These are phyloP conservation scores for Physcomitrellopsis africana DNA, from an alignment of 225 moss, liverwort and hornwort genomes.

Conservation along the genomic window DNA sequence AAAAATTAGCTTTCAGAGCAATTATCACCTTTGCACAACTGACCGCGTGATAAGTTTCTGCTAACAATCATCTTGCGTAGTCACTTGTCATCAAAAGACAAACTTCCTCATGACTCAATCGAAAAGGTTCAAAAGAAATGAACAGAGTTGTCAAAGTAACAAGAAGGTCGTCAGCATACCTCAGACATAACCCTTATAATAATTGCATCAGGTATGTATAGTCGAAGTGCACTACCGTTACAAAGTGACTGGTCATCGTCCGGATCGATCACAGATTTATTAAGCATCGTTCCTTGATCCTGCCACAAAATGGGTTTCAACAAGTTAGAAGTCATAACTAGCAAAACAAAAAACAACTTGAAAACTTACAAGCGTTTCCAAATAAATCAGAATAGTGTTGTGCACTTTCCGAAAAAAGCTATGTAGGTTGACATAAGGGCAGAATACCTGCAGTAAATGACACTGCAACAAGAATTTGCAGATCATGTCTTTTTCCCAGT, in stretches of 20 bases:
- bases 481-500: constrained; percentile 73
- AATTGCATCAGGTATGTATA: constrained; percentile 92
- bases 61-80: not conserved
- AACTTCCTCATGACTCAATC: not conserved
- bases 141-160: not conserved
- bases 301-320: constrained; percentile 35
- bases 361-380: constrained; percentile 3
- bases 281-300: constrained; percentile 66
- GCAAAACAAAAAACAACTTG: not conserved
- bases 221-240: constrained; percentile 80
- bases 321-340: constrained; percentile 15
- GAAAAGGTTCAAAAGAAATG: not conserved
- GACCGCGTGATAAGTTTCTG: not conserved
- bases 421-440: not conserved
- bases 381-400: not conserved
- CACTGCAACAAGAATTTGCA: constrained; percentile 87
- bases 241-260: constrained; percentile 57
- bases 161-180: constrained; percentile 49
- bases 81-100: not conserved
- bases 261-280: constrained; percentile 39
- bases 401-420: constrained; percentile 28
- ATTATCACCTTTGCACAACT: not conserved
- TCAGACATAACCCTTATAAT: constrained; percentile 94
- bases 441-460: constrained; percentile 85
- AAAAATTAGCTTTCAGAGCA: constrained; percentile 15